Percentiles rank a stretch among this genome's conserved stretches.
Conservation (phyloP, 2,329 filamentous ascomycete species). For the Phaeophleospora eucalypticola region DNA sequence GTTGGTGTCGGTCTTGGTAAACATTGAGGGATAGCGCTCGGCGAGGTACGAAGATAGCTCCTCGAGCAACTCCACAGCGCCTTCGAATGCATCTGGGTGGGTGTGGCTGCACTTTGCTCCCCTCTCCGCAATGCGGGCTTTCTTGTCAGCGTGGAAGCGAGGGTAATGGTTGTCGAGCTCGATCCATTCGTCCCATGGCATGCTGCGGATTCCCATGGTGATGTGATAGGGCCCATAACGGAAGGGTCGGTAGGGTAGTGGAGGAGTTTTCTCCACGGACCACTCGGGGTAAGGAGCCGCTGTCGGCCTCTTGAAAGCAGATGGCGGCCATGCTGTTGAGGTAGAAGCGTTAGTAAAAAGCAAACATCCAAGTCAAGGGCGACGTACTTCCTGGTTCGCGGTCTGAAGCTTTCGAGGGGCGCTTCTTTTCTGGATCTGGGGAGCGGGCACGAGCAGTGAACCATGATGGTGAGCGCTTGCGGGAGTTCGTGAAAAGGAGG, state of each 20-base stretch:
- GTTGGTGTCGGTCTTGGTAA: conserved; percentile 62
- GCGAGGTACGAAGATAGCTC: conserved; percentile 69
- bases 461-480: conserved; percentile 5
- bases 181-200: conserved; percentile 73
- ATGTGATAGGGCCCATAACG: conserved; percentile 72
- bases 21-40: conserved; percentile 70
- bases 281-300: conserved; percentile 63
- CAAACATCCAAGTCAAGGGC: not conserved
- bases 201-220: conserved; percentile 70
- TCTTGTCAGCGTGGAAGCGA: conserved; percentile 69
- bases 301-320: conserved; percentile 56
- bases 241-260: conserved; percentile 74
- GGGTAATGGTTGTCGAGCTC: conserved; percentile 78
- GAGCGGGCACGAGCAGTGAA: conserved; percentile 20
- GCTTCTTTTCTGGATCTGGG: conserved; percentile 46
- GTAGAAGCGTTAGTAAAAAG: conserved; percentile 3
- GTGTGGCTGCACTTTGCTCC: conserved; percentile 65
- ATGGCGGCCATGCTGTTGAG: conserved; percentile 56
- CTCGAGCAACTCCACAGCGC: conserved; percentile 70
- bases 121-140: conserved; percentile 61
- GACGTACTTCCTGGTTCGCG: conserved; percentile 47
- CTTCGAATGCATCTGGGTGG: conserved; percentile 61
- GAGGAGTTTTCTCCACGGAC: conserved; percentile 64
- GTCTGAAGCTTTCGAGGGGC: conserved; percentile 34
- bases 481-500: not conserved